phyloP scores from a whole-genome alignment of 805 yeast genomes.

The Ascoidea rubescens region DNA sequence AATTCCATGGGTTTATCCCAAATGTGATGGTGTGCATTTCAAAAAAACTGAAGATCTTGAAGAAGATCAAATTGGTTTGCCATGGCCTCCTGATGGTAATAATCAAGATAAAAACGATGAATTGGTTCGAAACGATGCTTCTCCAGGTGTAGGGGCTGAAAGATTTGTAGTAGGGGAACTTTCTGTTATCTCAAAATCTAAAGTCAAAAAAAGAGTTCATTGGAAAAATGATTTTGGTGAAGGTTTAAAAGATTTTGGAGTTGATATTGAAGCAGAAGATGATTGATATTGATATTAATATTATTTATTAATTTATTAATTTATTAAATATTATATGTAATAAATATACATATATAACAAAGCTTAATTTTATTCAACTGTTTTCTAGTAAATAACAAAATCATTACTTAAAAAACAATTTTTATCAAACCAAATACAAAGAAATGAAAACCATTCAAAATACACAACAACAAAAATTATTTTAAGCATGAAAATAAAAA shows the following conservation, averaged over 20 bases:
- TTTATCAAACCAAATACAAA: too few species aligned
- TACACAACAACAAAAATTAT: too few species aligned
- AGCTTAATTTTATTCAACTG: too few species aligned
- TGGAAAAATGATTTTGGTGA: constrained; percentile 86
- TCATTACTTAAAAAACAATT: too few species aligned
- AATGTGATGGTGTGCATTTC: constrained; percentile 45
- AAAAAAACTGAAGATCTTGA: constrained; percentile 36
- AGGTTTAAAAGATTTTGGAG: constrained; percentile 72
- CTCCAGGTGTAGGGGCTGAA: constrained; percentile 11
- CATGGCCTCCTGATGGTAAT: constrained; percentile 93
- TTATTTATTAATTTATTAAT: too few species aligned
- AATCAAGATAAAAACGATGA: constrained; percentile 21
- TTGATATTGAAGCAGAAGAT: constrained; percentile 52
- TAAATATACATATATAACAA: too few species aligned
- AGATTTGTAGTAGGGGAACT: background rate
- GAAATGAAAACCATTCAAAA: too few species aligned
- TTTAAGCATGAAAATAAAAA: constrained; percentile 13
- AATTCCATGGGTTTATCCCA: constrained; percentile 56
- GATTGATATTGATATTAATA: too few species aligned
- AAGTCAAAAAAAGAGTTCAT: constrained; percentile 8
- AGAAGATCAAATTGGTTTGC: constrained; percentile 49
- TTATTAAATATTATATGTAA: too few species aligned
- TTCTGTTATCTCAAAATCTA: background rate
- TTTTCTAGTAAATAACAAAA: too few species aligned
- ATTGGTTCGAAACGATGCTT: constrained; percentile 4